A percentile compares a stretch with the other conserved stretches of the same genome.
phyloP scores from a whole-genome alignment of 2,329 filamentous ascomycete species.

The Peltaster fructicola region DNA sequence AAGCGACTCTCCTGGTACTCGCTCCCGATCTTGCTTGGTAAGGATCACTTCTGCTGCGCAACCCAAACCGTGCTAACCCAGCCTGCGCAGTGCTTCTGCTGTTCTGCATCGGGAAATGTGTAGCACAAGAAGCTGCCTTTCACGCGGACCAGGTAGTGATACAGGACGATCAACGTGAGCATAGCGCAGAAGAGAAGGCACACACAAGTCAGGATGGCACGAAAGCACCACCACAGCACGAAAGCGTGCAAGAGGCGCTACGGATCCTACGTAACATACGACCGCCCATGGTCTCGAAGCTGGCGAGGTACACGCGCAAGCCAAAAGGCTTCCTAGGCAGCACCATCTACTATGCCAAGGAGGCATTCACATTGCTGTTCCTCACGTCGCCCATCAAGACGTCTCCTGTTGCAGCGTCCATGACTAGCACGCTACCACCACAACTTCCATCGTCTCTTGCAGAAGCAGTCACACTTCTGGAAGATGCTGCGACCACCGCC shows the following conservation, averaged over 20 bases:
- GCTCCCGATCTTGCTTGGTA: constrained; percentile 3
- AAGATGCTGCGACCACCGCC: constrained; percentile 37
- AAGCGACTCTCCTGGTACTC: constrained; percentile 1
- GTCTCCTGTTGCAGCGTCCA: constrained; percentile 16
- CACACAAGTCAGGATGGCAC: constrained; percentile 2
- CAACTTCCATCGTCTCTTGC: constrained; percentile 35
- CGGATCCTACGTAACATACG: constrained; percentile 24
- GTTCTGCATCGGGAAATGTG: too few relatives aligned
- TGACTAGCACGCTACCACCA: constrained; percentile 19
- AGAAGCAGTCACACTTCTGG: constrained; percentile 40
- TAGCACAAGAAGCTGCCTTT: neutral
- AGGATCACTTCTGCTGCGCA: neutral
- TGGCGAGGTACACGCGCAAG: constrained; percentile 25
- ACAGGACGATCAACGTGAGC: constrained; percentile 21
- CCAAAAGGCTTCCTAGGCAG: constrained; percentile 41
- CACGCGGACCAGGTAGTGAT: constrained; percentile 21
- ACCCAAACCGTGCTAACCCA: too few relatives aligned
- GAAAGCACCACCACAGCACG: too few relatives aligned
- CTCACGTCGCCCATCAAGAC: constrained; percentile 41
- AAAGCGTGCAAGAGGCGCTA: constrained; percentile 24
- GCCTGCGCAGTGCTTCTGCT: too few relatives aligned
- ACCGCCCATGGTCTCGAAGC: constrained; percentile 22
- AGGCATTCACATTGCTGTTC: constrained; percentile 45
- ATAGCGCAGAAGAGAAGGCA: constrained; percentile 2
- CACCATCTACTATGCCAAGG: constrained; percentile 41